These are phyloP conservation scores for Mucor lusitanicus DNA, from an alignment of 371 early-diverging fungal species.

Conservation along the genomic window DNA sequence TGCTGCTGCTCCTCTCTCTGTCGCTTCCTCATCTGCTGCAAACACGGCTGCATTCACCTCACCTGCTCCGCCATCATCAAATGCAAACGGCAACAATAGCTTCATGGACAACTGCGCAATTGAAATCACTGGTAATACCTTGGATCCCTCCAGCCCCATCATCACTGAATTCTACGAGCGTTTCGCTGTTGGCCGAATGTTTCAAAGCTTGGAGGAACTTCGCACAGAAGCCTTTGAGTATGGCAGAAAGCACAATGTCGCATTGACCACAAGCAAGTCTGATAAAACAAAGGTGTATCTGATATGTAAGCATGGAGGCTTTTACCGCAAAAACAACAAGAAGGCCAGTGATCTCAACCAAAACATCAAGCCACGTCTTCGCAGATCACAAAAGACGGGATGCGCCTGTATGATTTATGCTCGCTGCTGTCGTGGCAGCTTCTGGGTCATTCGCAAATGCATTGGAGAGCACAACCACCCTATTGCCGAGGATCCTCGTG, in stretches of 20 bases:
- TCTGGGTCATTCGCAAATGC: constrained; percentile 24
- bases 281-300: constrained; percentile 27
- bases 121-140: not conserved
- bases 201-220: constrained; percentile 11
- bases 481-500: constrained; percentile 13
- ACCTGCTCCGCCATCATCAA: no score
- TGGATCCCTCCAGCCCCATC: constrained; percentile 8
- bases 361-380: constrained; percentile 2
- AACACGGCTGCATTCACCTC: not conserved
- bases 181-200: constrained; percentile 12
- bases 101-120: not conserved
- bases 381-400: constrained; percentile 24
- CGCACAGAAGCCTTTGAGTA: constrained; percentile 21
- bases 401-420: constrained; percentile 29
- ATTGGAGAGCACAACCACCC: constrained; percentile 26
- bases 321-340: constrained; percentile 20
- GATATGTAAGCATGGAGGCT: constrained; percentile 29
- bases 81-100: not conserved
- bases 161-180: constrained; percentile 17
- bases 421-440: constrained; percentile 7
- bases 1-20: no score
- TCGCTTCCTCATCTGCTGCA: not conserved
- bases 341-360: not conserved
- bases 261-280: constrained; percentile 23
- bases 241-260: constrained; percentile 22